These are phyloP conservation scores for Vitis riparia DNA, from an alignment of 164 flowering plant genomes.

Conservation along the genomic window DNA sequence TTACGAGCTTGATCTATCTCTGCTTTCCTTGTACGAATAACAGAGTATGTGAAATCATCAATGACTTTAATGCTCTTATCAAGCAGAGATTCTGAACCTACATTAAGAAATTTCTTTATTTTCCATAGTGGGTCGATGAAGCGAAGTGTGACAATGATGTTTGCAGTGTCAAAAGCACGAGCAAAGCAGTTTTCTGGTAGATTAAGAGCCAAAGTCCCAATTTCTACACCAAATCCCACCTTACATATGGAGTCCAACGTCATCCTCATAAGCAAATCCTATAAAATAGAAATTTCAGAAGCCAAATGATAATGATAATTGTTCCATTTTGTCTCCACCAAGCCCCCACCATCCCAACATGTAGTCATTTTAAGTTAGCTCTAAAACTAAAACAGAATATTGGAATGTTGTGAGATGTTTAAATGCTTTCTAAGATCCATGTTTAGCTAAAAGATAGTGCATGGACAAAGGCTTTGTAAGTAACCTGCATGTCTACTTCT, in stretches of 20 bases:
- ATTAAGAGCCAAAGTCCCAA: slow-evolving; percentile 72
- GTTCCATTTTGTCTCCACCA: background rate
- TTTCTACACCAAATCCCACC: slow-evolving; percentile 96
- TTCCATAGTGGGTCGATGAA: slow-evolving; percentile 91
- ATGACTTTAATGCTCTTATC: slow-evolving; percentile 64
- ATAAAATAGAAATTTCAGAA: background rate
- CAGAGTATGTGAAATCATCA: slow-evolving; percentile 82
- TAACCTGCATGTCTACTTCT: slow-evolving; percentile 88
- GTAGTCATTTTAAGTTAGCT: no score
- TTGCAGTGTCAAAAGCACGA: slow-evolving; percentile 81
- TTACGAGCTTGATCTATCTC: slow-evolving; percentile 54
- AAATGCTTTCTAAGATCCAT: background rate
- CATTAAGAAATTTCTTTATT: slow-evolving; percentile 60
- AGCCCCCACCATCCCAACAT: no score
- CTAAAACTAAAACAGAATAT: background rate
- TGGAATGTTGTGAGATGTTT: background rate
- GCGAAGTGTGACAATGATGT: slow-evolving; percentile 73
- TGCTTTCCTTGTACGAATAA: slow-evolving; percentile 67
- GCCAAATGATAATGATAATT: background rate
- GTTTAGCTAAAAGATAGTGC: background rate
- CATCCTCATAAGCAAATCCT: slow-evolving; percentile 96
- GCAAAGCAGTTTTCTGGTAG: slow-evolving; percentile 76
- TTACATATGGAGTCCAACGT: slow-evolving; percentile 94
- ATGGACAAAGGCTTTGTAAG: background rate
- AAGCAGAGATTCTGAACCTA: slow-evolving; percentile 86